Conservation (phyloP, 805 yeast species). For the Hanseniaspora lachancei region DNA sequence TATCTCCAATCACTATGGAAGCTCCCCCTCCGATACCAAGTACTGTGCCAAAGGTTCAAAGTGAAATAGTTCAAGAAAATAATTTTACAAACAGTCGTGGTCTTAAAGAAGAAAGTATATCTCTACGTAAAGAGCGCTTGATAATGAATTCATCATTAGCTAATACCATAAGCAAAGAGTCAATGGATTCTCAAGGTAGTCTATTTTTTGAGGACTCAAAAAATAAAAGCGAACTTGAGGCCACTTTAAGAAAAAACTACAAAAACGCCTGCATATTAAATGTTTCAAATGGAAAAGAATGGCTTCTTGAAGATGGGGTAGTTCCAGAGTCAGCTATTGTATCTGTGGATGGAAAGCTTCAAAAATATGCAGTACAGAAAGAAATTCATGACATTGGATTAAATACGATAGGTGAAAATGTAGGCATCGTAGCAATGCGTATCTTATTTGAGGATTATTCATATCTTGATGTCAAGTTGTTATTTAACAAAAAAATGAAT, state of each 20-base stretch:
- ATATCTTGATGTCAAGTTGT: constrained; percentile 46
- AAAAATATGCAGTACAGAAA: constrained; percentile 42
- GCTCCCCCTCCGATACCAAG: constrained; percentile 11
- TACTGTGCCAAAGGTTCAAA: constrained; percentile 10
- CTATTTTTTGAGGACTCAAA: background rate
- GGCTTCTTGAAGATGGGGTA: background rate
- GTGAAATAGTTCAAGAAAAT: background rate
- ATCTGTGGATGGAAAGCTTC: background rate
- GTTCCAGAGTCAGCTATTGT: background rate
- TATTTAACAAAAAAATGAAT: constrained; percentile 31
- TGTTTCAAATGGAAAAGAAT: background rate
- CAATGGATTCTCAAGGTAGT: background rate
- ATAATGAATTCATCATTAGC: background rate
- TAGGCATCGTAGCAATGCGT: constrained; percentile 45
- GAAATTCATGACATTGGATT: constrained; percentile 25
- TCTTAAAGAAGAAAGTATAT: too few species aligned
- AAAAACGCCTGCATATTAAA: background rate
- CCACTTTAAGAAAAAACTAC: background rate
- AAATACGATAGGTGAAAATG: background rate
- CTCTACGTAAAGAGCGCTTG: too few species aligned
- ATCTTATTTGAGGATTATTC: constrained; percentile 62
- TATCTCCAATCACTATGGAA: too few species aligned
- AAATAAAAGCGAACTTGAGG: background rate
- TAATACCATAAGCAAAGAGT: background rate
- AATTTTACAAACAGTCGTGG: too few species aligned